These are phyloP conservation scores for Psilocybe subaeruginosa DNA, from an alignment of 768 basidiomycete genomes.

Conservation along the genomic window DNA sequence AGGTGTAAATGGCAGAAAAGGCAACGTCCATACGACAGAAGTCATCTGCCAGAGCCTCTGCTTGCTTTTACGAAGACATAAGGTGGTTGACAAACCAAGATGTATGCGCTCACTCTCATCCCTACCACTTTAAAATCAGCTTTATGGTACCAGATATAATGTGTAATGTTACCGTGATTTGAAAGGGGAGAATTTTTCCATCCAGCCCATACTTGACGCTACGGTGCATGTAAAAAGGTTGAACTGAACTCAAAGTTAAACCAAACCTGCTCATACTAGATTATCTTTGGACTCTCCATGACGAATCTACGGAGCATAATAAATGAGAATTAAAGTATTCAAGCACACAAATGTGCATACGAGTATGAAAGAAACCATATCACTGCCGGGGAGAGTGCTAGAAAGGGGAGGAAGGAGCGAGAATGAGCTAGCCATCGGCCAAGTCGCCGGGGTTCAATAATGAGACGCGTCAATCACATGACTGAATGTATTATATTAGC, in stretches of 20 bases:
- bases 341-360: constrained; percentile 27
- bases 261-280: constrained; percentile 44
- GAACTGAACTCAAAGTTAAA: not conserved
- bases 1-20: constrained; percentile 65
- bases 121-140: constrained; percentile 36
- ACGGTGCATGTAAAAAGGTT: constrained; percentile 5
- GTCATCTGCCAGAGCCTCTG: constrained; percentile 59
- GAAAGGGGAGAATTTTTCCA: constrained; percentile 75
- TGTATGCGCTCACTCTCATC: constrained; percentile 48
- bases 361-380: constrained; percentile 43
- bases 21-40: constrained; percentile 40
- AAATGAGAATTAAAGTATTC: not conserved
- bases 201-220: constrained; percentile 65
- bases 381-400: not conserved
- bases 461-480: constrained; percentile 6
- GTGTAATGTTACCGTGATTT: constrained; percentile 60
- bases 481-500: constrained; percentile 3
- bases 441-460: constrained; percentile 7
- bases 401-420: constrained; percentile 4
- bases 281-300: constrained; percentile 84
- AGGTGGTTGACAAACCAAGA: not conserved
- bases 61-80: constrained; percentile 45
- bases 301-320: constrained; percentile 49
- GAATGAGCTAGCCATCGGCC: constrained; percentile 1
- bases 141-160: not conserved